phyloP scores from a whole-genome alignment of 2,329 filamentous ascomycete species.

The Fusarium multiceps region DNA sequence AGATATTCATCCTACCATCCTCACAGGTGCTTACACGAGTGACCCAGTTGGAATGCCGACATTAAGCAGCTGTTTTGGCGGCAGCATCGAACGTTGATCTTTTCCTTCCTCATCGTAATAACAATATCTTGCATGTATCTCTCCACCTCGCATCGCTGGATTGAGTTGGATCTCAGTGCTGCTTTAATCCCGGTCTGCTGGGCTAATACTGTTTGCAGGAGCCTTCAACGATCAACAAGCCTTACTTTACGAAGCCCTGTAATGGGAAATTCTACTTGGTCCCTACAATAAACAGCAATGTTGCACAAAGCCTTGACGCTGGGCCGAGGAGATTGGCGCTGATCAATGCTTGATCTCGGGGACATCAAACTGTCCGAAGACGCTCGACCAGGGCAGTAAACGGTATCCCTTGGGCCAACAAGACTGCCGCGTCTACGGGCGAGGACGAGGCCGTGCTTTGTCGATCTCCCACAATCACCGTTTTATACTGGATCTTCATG shows the following conservation, averaged over 20 bases:
- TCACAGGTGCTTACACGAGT: conserved; percentile 21
- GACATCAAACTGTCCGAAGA: neutral
- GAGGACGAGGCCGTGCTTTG: conserved; percentile 15
- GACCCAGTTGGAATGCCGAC: conserved; percentile 17
- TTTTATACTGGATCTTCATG: conserved; percentile 21
- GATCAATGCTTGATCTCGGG: conserved; percentile 9
- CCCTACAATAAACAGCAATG: neutral
- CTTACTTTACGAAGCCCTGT: conserved; percentile 6
- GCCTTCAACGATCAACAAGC: neutral
- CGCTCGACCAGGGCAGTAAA: neutral
- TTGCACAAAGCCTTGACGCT: neutral
- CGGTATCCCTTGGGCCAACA: conserved; percentile 3
- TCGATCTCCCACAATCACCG: conserved; percentile 17
- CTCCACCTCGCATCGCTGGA: conserved; percentile 6
- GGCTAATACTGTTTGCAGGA: neutral
- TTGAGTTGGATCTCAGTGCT: neutral
- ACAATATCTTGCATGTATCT: neutral
- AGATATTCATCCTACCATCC: neutral
- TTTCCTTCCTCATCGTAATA: neutral
- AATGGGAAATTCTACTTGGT: neutral
- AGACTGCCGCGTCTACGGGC: conserved; percentile 1
- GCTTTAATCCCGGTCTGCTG: conserved; percentile 1
- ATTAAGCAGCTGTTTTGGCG: conserved; percentile 1
- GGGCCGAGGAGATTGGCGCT: neutral
- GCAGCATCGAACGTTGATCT: conserved; percentile 1